Evolutionary conservation across 192 early-diverging fungal genomes (phyloP).

Genomic region (Entophlyctis luteolus): DNA sequence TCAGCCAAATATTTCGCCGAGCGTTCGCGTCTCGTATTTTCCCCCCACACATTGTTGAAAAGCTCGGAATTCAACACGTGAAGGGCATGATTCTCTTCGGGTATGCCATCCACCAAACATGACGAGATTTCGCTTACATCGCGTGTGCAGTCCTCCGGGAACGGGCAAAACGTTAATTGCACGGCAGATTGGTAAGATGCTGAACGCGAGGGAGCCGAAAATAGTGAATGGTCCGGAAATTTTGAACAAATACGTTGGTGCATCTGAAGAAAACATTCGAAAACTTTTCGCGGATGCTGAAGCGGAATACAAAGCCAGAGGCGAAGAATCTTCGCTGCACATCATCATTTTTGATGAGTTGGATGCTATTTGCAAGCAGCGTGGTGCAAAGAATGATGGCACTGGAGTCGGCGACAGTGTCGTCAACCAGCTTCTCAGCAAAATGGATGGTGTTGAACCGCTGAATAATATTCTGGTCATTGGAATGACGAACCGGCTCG

Average conservation of each 20-base stretch:
- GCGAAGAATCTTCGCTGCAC: conserved; percentile 85
- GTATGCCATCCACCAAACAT: not conserved
- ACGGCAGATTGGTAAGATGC: conserved; percentile 97
- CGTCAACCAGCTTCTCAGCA: conserved; percentile 95
- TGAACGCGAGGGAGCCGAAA: conserved; percentile 87
- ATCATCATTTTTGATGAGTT: conserved; percentile 99
- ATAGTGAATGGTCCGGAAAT: conserved; percentile 97
- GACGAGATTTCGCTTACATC: not conserved
- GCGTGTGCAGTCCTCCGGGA: conserved; percentile 72
- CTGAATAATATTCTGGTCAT: conserved; percentile 97
- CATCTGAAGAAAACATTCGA: conserved; percentile 93
- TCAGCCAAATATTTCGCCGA: conserved; percentile 89
- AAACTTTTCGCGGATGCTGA: conserved; percentile 95
- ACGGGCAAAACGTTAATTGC: conserved; percentile 98
- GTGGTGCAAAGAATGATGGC: conserved; percentile 83
- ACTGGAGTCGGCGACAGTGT: conserved; percentile 96
- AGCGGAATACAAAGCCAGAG: conserved; percentile 87
- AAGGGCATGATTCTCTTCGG: conserved; percentile 73
- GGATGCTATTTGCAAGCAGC: conserved; percentile 98
- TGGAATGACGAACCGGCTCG: conserved; percentile 97
- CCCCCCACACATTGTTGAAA: conserved; percentile 86
- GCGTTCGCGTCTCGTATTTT: conserved; percentile 98
- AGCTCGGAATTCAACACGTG: conserved; percentile 95
- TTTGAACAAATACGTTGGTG: conserved; percentile 93
- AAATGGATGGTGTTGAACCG: conserved; percentile 99